These are phyloP conservation scores for Aspergillus aculeatinus DNA, from an alignment of 2,329 filamentous ascomycete genomes.

Conservation along the genomic window DNA sequence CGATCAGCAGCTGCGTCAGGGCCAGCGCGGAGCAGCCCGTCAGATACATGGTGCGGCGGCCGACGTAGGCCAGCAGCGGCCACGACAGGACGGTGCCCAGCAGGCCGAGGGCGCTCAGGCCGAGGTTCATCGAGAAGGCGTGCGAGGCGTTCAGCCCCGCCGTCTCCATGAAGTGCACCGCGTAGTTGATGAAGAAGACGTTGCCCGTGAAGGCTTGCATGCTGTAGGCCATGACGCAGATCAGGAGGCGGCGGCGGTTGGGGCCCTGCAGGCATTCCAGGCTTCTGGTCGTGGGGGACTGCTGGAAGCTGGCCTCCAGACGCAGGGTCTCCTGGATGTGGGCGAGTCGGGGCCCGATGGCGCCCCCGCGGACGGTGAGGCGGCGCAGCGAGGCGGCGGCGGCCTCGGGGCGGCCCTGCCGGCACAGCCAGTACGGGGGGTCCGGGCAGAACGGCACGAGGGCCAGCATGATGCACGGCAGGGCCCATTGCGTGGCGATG, in stretches of 20 bases:
- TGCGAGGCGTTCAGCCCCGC: slow-evolving; percentile 28
- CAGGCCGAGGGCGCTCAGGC: slow-evolving; percentile 44
- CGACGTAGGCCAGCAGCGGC: slow-evolving; percentile 39
- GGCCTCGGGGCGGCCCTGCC: slow-evolving; percentile 21
- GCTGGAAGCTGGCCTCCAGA: slow-evolving; percentile 22
- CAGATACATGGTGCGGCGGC: slow-evolving; percentile 43
- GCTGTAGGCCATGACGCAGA: slow-evolving; percentile 29
- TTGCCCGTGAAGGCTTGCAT: slow-evolving; percentile 32
- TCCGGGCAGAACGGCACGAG: slow-evolving; percentile 26
- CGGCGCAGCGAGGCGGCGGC: slow-evolving; percentile 19
- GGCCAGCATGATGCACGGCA: slow-evolving; percentile 23
- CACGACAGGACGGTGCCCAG: slow-evolving; percentile 45
- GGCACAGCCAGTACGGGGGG: slow-evolving; percentile 28
- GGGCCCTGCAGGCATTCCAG: slow-evolving; percentile 29
- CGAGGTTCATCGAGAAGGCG: slow-evolving; percentile 39
- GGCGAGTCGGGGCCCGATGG: slow-evolving; percentile 24
- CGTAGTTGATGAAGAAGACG: slow-evolving; percentile 31
- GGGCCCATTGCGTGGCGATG: slow-evolving; percentile 27
- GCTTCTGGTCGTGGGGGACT: slow-evolving; percentile 17
- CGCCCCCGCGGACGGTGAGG: slow-evolving; percentile 18
- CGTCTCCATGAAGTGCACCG: slow-evolving; percentile 35
- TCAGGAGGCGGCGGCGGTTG: slow-evolving; percentile 29
- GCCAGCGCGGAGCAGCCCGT: slow-evolving; percentile 36
- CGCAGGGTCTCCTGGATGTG: slow-evolving; percentile 31
- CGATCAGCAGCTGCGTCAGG: slow-evolving; percentile 39